Conservation (phyloP, 2,329 filamentous ascomycete genomes). For the Aspergillus awamori region DNA sequence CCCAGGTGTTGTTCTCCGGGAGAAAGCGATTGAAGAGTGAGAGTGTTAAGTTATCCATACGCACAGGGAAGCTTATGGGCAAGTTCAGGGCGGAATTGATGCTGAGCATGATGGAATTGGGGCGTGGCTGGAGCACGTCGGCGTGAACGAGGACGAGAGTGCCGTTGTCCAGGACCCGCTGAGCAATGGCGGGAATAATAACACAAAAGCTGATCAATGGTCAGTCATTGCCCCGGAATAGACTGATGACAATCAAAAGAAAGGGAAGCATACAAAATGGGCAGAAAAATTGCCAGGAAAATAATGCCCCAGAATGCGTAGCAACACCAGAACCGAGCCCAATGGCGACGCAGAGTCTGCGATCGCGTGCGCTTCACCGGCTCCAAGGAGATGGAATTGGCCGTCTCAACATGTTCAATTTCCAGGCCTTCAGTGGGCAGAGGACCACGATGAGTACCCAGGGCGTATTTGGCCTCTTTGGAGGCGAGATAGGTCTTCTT, state of each 20-base stretch:
- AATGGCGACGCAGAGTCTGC: constrained; percentile 38
- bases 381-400: constrained; percentile 31
- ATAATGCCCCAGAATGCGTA: constrained; percentile 40
- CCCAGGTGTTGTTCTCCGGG: constrained; percentile 33
- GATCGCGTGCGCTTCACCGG: constrained; percentile 27
- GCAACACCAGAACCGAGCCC: constrained; percentile 43
- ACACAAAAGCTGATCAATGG: constrained; percentile 39
- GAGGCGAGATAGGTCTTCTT: constrained; percentile 30
- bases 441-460: constrained; percentile 37
- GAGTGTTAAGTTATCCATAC: constrained; percentile 40
- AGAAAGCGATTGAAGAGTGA: constrained; percentile 38
- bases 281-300: constrained; percentile 44
- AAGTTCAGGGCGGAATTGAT: constrained; percentile 41
- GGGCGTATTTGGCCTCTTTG: constrained; percentile 34
- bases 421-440: constrained; percentile 24
- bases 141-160: constrained; percentile 41
- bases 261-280: constrained; percentile 39
- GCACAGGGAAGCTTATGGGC: constrained; percentile 39
- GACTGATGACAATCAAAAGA: background rate
- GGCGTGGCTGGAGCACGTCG: constrained; percentile 37
- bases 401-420: constrained; percentile 33
- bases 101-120: constrained; percentile 37
- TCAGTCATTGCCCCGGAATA: constrained; percentile 9
- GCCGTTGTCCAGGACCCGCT: constrained; percentile 42
- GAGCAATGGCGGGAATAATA: constrained; percentile 46